Evolutionary conservation across 306 rosid genomes (phyloP).

Genomic region (Lupinus albus): DNA sequence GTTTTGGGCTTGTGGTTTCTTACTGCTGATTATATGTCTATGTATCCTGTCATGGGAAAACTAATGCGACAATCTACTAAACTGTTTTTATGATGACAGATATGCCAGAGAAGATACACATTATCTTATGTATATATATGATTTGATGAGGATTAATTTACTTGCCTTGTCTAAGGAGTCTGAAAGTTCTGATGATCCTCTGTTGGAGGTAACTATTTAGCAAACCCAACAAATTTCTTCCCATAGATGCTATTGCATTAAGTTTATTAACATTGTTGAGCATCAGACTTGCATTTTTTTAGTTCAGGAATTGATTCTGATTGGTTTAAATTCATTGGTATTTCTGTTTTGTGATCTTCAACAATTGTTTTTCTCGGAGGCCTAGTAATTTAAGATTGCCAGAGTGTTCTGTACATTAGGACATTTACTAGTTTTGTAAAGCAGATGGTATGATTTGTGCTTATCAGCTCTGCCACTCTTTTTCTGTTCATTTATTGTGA

Average conservation of each 20-base stretch:
- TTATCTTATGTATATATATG: constrained; percentile 78
- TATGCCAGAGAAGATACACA: constrained; percentile 99
- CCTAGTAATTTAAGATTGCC: neutral
- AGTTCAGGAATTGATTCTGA: constrained; percentile 19
- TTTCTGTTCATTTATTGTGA: neutral
- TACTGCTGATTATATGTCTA: neutral
- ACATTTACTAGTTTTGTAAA: neutral
- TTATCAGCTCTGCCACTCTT: constrained; percentile 28
- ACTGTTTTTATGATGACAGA: constrained; percentile 56
- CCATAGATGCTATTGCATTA: constrained; percentile 11
- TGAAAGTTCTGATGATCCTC: constrained; percentile 59
- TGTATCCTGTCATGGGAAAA: constrained; percentile 13
- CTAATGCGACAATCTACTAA: constrained; percentile 33
- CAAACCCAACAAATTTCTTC: neutral
- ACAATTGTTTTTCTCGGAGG: constrained; percentile 18
- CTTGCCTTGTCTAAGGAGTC: constrained; percentile 56
- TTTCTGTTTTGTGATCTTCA: constrained; percentile 7
- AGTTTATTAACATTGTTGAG: constrained; percentile 13
- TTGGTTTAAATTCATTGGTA: constrained; percentile 11
- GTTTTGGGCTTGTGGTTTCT: neutral
- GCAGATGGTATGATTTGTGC: constrained; percentile 3
- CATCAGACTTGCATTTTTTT: constrained; percentile 10
- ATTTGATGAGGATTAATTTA: constrained; percentile 72
- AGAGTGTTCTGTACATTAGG: constrained; percentile 5
- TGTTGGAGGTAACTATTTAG: constrained; percentile 70